Base-by-base conservation (phyloP, 2,329 filamentous ascomycete species). In the Colletotrichum melonis region DNA sequence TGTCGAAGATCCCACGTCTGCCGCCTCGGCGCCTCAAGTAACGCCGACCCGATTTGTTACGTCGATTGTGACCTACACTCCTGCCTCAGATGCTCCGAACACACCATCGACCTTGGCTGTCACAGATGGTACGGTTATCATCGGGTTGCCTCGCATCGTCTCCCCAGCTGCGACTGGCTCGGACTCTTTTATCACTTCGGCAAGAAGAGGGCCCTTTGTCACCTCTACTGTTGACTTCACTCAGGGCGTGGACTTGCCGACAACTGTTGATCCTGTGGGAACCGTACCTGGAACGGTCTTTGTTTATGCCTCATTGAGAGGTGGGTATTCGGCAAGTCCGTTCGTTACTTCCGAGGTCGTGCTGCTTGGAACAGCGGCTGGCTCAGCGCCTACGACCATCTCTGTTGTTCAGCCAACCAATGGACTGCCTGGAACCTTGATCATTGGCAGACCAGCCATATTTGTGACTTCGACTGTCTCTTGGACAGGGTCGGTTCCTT, bases 401-500 rank as follows among this genome's bases (percentile, higher is more conserved):
- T 42, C 49, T 11, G 63, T 67, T 11, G 26, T 73, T 2, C 42
- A 58, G 9, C 72, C 69, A 7, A 67, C 57, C 5, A 65, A 63
- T 1, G 67, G 74, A 5, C 28, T 19, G 2, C 70, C 75, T 6
- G 74, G 75, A 8, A 74, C 74, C 3, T 35, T 73, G 14, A 70
- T 75, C 24, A 54, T 74, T 2, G 62, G 63, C 1, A 55, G 54
- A 12, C 68, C 74, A 4, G 74, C 66, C 2, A 35, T 55, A 3
- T 76, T 72, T 32, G 42, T 72, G 6, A 76, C 73, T 2, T 63
- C 73, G 6, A 73, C 73, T 14, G 60, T 56, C 1, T 73, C 70
- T 11, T 69, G 59, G 59, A 69, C 67, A 7, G 67, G 67, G 1
- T 35, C 52, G 1, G 24, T 16, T 12, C 9, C 52, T 7, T 16